These are phyloP conservation scores for Leccinum obscurum DNA, from an alignment of 768 basidiomycete species.

Conservation along the genomic window DNA sequence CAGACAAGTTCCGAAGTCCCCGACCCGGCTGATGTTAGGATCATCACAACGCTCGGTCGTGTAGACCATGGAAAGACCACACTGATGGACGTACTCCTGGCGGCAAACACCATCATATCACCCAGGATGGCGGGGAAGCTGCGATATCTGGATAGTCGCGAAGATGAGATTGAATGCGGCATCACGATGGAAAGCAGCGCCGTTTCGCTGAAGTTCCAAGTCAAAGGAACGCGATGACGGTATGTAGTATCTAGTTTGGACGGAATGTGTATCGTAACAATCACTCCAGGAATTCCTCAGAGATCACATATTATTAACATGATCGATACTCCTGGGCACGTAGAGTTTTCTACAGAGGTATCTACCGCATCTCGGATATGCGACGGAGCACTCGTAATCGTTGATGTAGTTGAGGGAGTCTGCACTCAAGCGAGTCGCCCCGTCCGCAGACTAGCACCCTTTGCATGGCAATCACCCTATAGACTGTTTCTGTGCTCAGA, in stretches of 20 bases:
- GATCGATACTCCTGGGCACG: conserved; percentile 98
- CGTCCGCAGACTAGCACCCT: background rate
- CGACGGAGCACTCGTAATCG: conserved; percentile 92
- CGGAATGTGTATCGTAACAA: conserved; percentile 30
- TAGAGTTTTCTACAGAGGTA: conserved; percentile 97
- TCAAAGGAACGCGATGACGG: conserved; percentile 64
- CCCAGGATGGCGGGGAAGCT: conserved; percentile 93
- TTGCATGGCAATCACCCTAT: conserved; percentile 4
- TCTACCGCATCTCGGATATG: conserved; percentile 92
- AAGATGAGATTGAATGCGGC: conserved; percentile 96
- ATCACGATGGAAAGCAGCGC: conserved; percentile 99
- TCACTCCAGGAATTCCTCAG: conserved; percentile 50
- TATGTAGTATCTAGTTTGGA: conserved; percentile 36
- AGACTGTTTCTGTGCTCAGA: conserved; percentile 94
- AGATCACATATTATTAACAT: conserved; percentile 88
- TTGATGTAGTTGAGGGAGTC: conserved; percentile 97
- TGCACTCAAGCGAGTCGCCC: conserved; percentile 80
- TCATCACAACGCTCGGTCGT: conserved; percentile 84
- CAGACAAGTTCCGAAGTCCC: conserved; percentile 19
- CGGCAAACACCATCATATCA: conserved; percentile 98
- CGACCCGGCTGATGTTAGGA: conserved; percentile 56
- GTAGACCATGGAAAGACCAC: conserved; percentile 98
- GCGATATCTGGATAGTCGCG: conserved; percentile 91
- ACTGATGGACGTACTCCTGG: conserved; percentile 90
- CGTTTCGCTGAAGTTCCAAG: conserved; percentile 85